Base-by-base conservation (phyloP, 2,329 filamentous ascomycete species). In the Fusarium subtropicale region DNA sequence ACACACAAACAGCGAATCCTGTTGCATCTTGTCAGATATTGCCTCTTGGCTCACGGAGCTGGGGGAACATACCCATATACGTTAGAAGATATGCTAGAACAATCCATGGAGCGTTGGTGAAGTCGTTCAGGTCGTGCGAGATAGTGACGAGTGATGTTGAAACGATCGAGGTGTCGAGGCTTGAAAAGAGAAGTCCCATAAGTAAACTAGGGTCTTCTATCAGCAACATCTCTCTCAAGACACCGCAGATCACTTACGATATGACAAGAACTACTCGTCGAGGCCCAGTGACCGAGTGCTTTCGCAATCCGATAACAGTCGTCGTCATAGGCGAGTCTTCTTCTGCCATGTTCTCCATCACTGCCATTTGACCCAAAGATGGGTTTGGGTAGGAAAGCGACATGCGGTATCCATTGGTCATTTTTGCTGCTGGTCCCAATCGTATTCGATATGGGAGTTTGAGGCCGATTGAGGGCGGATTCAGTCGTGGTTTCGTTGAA, bases 111-210 rank as follows among this genome's bases (percentile, higher is more conserved):
- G 83, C 82, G 62, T 86, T 82, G 50, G 82, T 78, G 66, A 85
- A 86, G 67, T 87, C 82, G 11, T 81, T 71, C 18, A 87, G 77
- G 50, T 87, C 83, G 39, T 82, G 78, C 5, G 86, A 86, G 57
- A 88, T 86, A 22, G 84, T 84, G n/a, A 87, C 81, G 1, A 88
- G 79, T 4, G 86, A 86, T 1, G 86, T 88, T 16, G 86, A 86
- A 18, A 88, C 84, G 56, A 88, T 88, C 0, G 85, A 87, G 2
- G 85, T 85, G 63, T 88, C 86, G 39, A 88, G 79, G 28, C 83
- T 87, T 6, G 86, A 87, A 68, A 88, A 86, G 18, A 88, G 79
- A 4, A 88, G 80, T 5, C 86, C 86, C 4, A 83, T 67, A 12
- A 87, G 80, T 51, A 87, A 79, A 44, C 84, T 87, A 42, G 13